Conservation (phyloP, 139 green algal genomes). For the Mychonastes homosphaera region DNA sequence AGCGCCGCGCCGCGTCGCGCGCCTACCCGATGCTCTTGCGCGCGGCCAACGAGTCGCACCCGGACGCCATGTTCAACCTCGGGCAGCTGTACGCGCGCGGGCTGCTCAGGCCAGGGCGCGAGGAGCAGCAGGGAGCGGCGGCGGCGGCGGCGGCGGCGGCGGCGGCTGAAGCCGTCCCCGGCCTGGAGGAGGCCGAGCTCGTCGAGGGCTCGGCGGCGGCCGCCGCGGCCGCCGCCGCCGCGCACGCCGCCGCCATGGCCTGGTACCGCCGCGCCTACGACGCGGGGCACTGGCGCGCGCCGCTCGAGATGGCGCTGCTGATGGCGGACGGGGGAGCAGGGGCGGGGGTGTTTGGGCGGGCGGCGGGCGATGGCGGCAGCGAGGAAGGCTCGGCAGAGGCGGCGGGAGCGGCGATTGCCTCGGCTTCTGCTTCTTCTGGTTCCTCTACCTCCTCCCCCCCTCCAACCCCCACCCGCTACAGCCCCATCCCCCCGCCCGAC, state of each 20-base stretch:
- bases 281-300: too few relatives aligned
- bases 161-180: neutral
- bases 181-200: neutral
- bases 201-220: neutral
- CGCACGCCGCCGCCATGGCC: conserved; percentile 17
- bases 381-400: neutral
- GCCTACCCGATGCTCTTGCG: too few relatives aligned
- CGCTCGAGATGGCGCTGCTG: conserved; percentile 12
- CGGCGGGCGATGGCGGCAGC: neutral
- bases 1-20: too few relatives aligned
- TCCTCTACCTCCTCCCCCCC: neutral
- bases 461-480: neutral
- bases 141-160: neutral
- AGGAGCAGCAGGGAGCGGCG: conserved; percentile 1
- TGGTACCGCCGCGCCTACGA: too few relatives aligned
- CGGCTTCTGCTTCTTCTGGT: neutral
- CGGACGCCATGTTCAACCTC: conserved; percentile 38
- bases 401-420: neutral
- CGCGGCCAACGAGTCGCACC: conserved; percentile 1
- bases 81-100: conserved; percentile 32
- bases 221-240: neutral
- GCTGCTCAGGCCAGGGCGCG: conserved; percentile 11
- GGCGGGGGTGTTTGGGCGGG: neutral
- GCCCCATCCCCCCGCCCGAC: conserved; percentile 1
- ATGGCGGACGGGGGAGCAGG: conserved; percentile 32